Percentiles rank a stretch among this genome's conserved stretches.
These are phyloP conservation scores for Paraphoma sp. DNA, from an alignment of 2,329 filamentous ascomycete genomes.

Conservation along the genomic window DNA sequence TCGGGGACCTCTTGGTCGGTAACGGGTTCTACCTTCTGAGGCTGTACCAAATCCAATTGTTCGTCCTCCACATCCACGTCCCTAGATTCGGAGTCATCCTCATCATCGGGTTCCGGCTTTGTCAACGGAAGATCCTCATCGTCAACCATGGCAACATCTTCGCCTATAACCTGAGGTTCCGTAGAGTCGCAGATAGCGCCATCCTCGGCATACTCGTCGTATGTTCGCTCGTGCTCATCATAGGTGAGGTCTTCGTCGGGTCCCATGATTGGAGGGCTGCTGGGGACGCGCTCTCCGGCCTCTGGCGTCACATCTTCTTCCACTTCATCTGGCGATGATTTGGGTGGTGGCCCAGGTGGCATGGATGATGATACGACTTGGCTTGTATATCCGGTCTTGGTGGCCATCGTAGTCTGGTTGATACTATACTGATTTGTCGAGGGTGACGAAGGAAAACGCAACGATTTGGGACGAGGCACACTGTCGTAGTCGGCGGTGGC, in stretches of 20 bases:
- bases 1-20: conserved; percentile 32
- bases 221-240: conserved; percentile 19
- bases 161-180: conserved; percentile 10
- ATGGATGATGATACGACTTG: conserved; percentile 41
- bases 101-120: conserved; percentile 14
- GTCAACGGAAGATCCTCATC: conserved; percentile 31
- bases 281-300: conserved; percentile 42
- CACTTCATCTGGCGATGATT: conserved; percentile 19
- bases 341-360: conserved; percentile 36
- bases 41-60: conserved; percentile 14
- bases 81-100: conserved; percentile 5
- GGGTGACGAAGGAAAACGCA: conserved; percentile 47
- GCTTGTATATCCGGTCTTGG: conserved; percentile 38
- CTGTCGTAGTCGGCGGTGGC: conserved; percentile 30
- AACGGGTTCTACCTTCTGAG: conserved; percentile 10
- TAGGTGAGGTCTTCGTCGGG: conserved; percentile 29
- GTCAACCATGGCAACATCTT: conserved; percentile 27
- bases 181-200: conserved; percentile 10
- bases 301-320: conserved; percentile 16
- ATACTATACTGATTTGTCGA: conserved; percentile 45
- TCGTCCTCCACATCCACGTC: conserved; percentile 5
- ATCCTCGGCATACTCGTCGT: conserved; percentile 28
- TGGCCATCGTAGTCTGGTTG: conserved; percentile 41
- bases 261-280: conserved; percentile 42
- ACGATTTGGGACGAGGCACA: conserved; percentile 32